phyloP scores from a whole-genome alignment of 345 rosid genomes.

The Abelmoschus esculentus region DNA sequence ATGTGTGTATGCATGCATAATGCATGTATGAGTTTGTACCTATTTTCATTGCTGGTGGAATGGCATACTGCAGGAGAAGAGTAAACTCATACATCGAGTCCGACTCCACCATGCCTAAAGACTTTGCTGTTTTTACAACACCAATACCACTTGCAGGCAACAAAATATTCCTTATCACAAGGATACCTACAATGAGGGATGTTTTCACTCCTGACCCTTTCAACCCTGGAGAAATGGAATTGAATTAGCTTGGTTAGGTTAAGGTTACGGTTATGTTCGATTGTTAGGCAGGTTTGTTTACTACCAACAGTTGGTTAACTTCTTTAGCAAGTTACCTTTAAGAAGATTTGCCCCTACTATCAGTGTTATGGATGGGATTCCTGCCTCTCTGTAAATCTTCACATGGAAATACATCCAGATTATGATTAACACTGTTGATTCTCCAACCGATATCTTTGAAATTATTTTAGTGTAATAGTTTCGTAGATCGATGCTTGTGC shows the following conservation, averaged over 20 bases:
- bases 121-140: conserved; percentile 14
- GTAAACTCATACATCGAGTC: conserved; percentile 23
- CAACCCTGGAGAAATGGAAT: background rate
- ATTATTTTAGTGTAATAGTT: too few species aligned
- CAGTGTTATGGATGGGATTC: conserved; percentile 2
- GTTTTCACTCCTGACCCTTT: background rate
- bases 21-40: conserved; percentile 15
- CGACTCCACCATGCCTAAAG: background rate
- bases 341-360: conserved; percentile 10
- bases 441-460: background rate
- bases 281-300: background rate
- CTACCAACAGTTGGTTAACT: background rate
- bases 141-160: background rate
- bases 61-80: conserved; percentile 39
- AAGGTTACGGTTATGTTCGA: too few species aligned
- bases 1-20: background rate
- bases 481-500: too few species aligned
- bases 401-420: too few species aligned
- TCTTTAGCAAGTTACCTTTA: background rate
- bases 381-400: background rate
- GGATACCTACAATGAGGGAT: background rate
- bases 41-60: conserved; percentile 45
- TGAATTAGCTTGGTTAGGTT: background rate
- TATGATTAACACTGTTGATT: background rate
- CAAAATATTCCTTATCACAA: conserved; percentile 6